Percentiles rank a stretch among this genome's conserved stretches.
These are phyloP conservation scores for Suaeda aralocaspica DNA, from an alignment of 148 eudicot genomes.

Conservation along the genomic window DNA sequence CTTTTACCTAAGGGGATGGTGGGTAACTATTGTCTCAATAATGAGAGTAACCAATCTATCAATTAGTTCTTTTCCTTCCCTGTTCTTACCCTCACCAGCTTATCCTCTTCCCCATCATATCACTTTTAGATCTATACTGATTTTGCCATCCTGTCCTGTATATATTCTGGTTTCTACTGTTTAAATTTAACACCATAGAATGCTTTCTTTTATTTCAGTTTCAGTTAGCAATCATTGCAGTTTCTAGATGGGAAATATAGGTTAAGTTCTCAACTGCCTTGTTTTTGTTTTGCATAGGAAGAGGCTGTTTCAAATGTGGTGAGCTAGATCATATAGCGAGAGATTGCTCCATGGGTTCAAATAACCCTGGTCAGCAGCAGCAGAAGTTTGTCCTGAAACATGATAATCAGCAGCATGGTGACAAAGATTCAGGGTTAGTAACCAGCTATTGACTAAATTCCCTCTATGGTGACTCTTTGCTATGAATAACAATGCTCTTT, in stretches of 20 bases:
- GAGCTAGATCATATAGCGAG: constrained; percentile 80
- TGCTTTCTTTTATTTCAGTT: neutral
- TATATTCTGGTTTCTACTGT: neutral
- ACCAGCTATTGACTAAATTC: neutral
- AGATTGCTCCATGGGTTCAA: constrained; percentile 60
- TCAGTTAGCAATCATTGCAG: neutral
- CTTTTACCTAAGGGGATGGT: too few species aligned
- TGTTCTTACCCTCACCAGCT: too few species aligned
- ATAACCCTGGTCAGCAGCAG: constrained; percentile 32
- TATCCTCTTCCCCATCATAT: too few species aligned
- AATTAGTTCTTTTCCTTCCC: too few species aligned
- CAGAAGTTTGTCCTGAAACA: constrained; percentile 66
- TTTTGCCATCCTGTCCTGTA: neutral
- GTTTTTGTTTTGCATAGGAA: constrained; percentile 33
- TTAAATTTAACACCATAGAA: neutral
- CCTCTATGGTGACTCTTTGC: neutral
- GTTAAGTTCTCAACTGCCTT: neutral
- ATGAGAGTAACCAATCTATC: too few species aligned
- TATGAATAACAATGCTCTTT: constrained; percentile 3
- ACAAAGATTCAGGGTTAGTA: constrained; percentile 50
- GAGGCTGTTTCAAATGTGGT: constrained; percentile 93
- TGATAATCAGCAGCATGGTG: constrained; percentile 56
- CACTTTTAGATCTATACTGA: neutral
- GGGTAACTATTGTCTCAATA: too few species aligned
- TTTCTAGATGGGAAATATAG: neutral